A percentile compares a stretch with the other conserved stretches of the same genome.
phyloP scores from a whole-genome alignment of 331 rosid genomes.

The Dryas integrifolia region DNA sequence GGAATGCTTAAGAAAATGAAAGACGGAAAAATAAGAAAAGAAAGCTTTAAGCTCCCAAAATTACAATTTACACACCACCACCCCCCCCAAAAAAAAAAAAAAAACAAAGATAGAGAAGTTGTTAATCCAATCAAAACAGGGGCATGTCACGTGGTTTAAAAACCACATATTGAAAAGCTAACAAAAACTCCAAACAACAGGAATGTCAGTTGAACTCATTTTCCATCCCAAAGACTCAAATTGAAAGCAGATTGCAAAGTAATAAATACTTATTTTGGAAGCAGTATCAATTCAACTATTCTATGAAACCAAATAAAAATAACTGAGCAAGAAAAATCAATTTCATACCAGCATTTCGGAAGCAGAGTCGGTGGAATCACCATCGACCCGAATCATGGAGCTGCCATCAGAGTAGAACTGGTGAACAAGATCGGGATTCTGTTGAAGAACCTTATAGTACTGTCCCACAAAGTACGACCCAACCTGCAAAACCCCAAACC shows the following conservation, averaged over 20 bases:
- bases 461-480: conserved; percentile 84
- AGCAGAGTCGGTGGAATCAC: conserved; percentile 58
- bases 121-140: too few species aligned
- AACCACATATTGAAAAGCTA: too few species aligned
- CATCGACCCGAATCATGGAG: conserved; percentile 68
- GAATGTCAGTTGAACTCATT: too few species aligned
- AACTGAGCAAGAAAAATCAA: neutral
- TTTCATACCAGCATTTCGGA: conserved; percentile 53
- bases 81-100: too few species aligned
- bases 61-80: too few species aligned
- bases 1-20: too few species aligned
- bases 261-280: neutral
- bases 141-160: too few species aligned
- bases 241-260: neutral
- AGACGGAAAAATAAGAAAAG: too few species aligned
- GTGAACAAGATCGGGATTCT: conserved; percentile 73
- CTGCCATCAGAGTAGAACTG: conserved; percentile 75
- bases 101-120: too few species aligned
- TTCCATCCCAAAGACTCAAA: neutral
- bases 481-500: conserved; percentile 45
- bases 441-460: conserved; percentile 83
- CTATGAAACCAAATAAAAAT: neutral
- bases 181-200: too few species aligned
- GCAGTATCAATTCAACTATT: neutral
- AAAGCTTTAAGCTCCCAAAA: too few species aligned